Evolutionary conservation across 140 eudicot genomes (phyloP), one percentile per base, ranked within the genome.

Genomic region (Flaveria floridana): DNA sequence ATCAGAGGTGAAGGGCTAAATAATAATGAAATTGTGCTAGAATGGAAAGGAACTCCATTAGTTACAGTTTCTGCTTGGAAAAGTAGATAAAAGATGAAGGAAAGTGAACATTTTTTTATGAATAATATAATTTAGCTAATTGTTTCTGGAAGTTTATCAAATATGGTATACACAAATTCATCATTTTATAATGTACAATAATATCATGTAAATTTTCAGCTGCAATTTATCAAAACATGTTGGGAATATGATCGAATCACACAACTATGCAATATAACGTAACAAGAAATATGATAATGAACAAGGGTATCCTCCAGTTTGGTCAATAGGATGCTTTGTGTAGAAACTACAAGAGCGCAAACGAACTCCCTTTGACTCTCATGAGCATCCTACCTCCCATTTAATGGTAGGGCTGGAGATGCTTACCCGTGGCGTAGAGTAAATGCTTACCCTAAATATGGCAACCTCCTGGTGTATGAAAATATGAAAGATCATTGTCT

Each of bases 1-100:
- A 81, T 86, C 5, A 80, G 52, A 73, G 79, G 78, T 56, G 86
- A 72, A 80, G 88, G 86, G 44, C 23, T 59, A 18, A 76, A 78
- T 26, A 84, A 58, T 39, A 80, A 87, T 82, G 96, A 89, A 75
- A 83, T 89, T 88, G 84, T 85, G 3, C 46, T 89, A 68, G 82
- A 81, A 65, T 87, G 90, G 90, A 82, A 77, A 70, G 92, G 87
- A 55, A 73, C 79, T 65, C 86, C 92, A 73, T 21, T 89, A 51
- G 87, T 87, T 16, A 85, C 84, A 87, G 80, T 89, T 77, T 85
- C 87, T 18, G 76, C 71, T 70, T 89, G 96, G 96, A 21, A 34
- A 34, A 48, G 18, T 48, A 48, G 55, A 48, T 48, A 14, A 48
- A 12, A 48, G n/a, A 48, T 13, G 18, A 48, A 48, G n/a, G 5